These are phyloP conservation scores for Glonium stellatum DNA, from an alignment of 495 filamentous ascomycete genomes.

Conservation along the genomic window DNA sequence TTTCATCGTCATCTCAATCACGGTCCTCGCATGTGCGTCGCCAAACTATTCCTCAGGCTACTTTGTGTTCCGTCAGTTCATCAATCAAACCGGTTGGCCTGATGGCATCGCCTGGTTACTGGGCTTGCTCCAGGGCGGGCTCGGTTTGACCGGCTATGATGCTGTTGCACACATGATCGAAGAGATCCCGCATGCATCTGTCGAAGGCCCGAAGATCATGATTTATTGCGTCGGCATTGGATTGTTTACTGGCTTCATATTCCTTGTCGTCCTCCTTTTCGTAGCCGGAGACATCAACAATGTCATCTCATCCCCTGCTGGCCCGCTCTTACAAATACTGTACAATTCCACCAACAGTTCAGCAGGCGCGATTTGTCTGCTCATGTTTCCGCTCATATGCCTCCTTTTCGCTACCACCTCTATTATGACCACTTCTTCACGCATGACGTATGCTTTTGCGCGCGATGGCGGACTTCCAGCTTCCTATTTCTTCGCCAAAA, in stretches of 20 bases:
- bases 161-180: constrained; percentile 51
- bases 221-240: constrained; percentile 64
- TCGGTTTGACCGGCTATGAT: constrained; percentile 50
- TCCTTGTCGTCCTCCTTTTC: constrained; percentile 59
- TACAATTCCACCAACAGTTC: constrained; percentile 60
- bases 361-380: constrained; percentile 59
- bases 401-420: constrained; percentile 63
- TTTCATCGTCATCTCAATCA: constrained; percentile 62
- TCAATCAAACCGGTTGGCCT: constrained; percentile 49
- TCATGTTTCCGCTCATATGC: constrained; percentile 68
- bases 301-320: constrained; percentile 55
- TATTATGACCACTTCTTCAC: constrained; percentile 69
- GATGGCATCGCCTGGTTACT: constrained; percentile 48
- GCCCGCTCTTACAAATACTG: constrained; percentile 64
- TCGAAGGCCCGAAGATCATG: constrained; percentile 66
- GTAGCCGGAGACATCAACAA: constrained; percentile 52
- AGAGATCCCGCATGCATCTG: constrained; percentile 64
- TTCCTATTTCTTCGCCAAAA: constrained; percentile 54
- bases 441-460: constrained; percentile 72
- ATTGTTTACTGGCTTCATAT: constrained; percentile 59
- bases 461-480: constrained; percentile 66
- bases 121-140: constrained; percentile 48
- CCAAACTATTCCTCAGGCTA: constrained; percentile 54
- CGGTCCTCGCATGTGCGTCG: constrained; percentile 55
- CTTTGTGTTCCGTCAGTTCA: constrained; percentile 46